Conservation (phyloP, 345 rosid genomes). For the Mangifera indica region DNA sequence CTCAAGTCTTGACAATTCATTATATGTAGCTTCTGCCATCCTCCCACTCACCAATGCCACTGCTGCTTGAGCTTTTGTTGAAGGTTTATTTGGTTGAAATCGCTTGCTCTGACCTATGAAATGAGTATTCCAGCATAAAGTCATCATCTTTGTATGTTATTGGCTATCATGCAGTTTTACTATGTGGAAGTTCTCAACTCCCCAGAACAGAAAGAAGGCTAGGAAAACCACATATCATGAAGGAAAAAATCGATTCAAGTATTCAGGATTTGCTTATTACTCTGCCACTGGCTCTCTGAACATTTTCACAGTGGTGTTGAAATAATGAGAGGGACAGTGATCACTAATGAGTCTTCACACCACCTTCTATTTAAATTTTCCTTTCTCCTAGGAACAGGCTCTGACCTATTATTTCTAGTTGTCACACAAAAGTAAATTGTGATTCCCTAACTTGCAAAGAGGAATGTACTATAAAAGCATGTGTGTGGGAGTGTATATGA, state of each 20-base stretch:
- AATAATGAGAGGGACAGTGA: background rate
- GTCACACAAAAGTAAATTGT: background rate
- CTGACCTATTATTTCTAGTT: background rate
- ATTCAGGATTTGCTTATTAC: background rate
- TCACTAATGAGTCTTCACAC: background rate
- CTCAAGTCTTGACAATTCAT: slow-evolving; percentile 65
- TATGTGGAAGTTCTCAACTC: background rate
- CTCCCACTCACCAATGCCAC: slow-evolving; percentile 78
- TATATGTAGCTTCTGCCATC: slow-evolving; percentile 54
- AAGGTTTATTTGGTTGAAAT: slow-evolving; percentile 77
- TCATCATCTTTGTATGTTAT: background rate
- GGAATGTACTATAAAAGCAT: background rate
- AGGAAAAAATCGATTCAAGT: background rate
- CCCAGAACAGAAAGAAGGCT: slow-evolving; percentile 5
- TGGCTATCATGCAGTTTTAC: slow-evolving; percentile 2
- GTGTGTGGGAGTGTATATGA: background rate
- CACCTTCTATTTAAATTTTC: background rate
- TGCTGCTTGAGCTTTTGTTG: slow-evolving; percentile 80
- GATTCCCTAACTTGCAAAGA: background rate
- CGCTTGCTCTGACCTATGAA: slow-evolving; percentile 75
- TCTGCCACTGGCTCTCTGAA: background rate
- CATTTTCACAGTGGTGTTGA: background rate
- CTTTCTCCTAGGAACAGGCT: background rate
- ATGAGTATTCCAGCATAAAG: slow-evolving; percentile 10
- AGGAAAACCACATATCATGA: background rate